phyloP scores from a whole-genome alignment of 2,329 filamentous ascomycete genomes.

The Zymoseptoria ardabiliae region DNA sequence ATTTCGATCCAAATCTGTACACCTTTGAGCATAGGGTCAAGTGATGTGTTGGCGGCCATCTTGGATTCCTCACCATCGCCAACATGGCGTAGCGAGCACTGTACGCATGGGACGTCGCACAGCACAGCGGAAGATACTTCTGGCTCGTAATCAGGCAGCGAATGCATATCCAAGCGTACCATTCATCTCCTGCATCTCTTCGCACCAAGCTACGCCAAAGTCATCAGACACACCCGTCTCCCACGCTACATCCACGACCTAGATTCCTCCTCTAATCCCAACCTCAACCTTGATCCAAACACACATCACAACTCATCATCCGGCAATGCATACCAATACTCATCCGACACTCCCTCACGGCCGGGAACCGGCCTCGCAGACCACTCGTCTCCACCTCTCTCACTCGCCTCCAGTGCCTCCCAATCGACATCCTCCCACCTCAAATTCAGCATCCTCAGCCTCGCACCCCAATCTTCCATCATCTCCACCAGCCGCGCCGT shows the following conservation, averaged over 20 bases:
- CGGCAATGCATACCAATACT: slow-evolving; percentile 76
- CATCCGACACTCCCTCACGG: slow-evolving; percentile 77
- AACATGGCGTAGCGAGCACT: no score
- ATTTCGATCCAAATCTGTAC: no score
- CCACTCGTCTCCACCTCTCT: slow-evolving; percentile 30
- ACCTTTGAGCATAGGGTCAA: no score
- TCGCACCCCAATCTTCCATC: slow-evolving; percentile 83
- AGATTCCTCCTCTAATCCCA: background rate
- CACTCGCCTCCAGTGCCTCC: slow-evolving; percentile 33
- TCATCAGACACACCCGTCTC: background rate
- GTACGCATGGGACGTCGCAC: no score
- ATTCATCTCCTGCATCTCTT: background rate
- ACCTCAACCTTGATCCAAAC: background rate
- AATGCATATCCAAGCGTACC: background rate
- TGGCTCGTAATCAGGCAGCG: no score
- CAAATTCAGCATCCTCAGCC: slow-evolving; percentile 87
- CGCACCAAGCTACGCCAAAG: background rate
- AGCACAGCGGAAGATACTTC: no score
- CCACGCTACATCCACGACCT: background rate
- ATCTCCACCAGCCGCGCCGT: slow-evolving; percentile 83
- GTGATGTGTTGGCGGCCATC: no score
- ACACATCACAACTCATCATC: slow-evolving; percentile 10
- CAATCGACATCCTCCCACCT: slow-evolving; percentile 68
- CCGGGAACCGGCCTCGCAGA: slow-evolving; percentile 53
- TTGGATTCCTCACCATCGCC: no score